phyloP scores from a whole-genome alignment of 108 stramenopile genomes.

The Craspedostauros australis region DNA sequence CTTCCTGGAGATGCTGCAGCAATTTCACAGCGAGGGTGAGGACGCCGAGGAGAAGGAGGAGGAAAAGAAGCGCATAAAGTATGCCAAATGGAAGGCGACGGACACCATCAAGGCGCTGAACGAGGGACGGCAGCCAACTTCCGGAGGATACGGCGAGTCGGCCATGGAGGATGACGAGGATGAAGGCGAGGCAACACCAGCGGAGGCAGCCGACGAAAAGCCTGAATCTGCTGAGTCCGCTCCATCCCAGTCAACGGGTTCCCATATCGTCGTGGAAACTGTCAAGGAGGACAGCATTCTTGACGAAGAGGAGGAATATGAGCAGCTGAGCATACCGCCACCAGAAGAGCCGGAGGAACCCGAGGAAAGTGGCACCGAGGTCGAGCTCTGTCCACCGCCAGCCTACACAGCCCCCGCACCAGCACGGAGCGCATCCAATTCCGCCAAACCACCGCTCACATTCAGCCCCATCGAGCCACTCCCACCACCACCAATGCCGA shows the following conservation, averaged over 20 bases:
- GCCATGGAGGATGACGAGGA: slow-evolving; percentile 17
- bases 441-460: slow-evolving; percentile 21
- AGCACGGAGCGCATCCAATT: slow-evolving; percentile 15
- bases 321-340: not conserved
- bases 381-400: slow-evolving; percentile 39
- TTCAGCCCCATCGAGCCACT: too few relatives aligned
- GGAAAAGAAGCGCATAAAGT: slow-evolving; percentile 51
- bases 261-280: slow-evolving; percentile 18
- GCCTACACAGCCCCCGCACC: slow-evolving; percentile 18
- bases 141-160: slow-evolving; percentile 68
- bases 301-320: slow-evolving; percentile 9
- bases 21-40: slow-evolving; percentile 61
- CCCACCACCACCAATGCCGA: slow-evolving; percentile 12
- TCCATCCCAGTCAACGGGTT: not conserved
- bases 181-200: slow-evolving; percentile 18
- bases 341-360: slow-evolving; percentile 7
- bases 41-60: slow-evolving; percentile 40
- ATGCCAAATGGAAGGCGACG: slow-evolving; percentile 91
- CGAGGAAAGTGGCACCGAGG: slow-evolving; percentile 31
- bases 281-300: too few relatives aligned
- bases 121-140: slow-evolving; percentile 70
- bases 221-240: not conserved
- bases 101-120: slow-evolving; percentile 92
- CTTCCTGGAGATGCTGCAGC: slow-evolving; percentile 86
- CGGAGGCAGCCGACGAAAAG: not conserved